These are phyloP conservation scores for Fusarium xylarioides DNA, from an alignment of 2,329 filamentous ascomycete genomes.

Conservation along the genomic window DNA sequence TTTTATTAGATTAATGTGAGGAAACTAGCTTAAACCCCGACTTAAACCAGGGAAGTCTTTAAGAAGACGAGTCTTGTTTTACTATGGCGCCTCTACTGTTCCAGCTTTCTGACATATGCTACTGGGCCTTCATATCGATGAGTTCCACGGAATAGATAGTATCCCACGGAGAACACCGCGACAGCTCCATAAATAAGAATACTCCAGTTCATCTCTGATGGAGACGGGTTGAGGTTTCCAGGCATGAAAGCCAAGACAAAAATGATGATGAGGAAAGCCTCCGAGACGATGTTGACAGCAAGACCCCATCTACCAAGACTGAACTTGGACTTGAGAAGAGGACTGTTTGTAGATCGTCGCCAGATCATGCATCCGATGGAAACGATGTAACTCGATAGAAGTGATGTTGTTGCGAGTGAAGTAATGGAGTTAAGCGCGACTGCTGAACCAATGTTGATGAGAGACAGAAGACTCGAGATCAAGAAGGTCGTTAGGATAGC, in stretches of 20 bases:
- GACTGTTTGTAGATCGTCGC: conserved; percentile 23
- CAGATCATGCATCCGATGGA: conserved; percentile 39
- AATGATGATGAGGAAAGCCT: conserved; percentile 26
- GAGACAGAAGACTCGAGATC: conserved; percentile 26
- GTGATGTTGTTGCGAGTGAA: conserved; percentile 25
- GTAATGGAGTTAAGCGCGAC: conserved; percentile 33
- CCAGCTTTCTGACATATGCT: conserved; percentile 21
- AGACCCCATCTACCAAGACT: conserved; percentile 30
- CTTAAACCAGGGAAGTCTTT: neutral
- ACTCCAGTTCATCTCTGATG: conserved; percentile 37
- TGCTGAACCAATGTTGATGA: conserved; percentile 37
- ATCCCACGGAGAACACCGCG: conserved; percentile 10
- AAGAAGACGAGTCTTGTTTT: accelerated
- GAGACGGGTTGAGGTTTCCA: conserved; percentile 21
- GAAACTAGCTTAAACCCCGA: neutral
- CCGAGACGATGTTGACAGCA: conserved; percentile 27
- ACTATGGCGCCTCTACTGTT: neutral
- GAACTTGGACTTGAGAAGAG: conserved; percentile 30
- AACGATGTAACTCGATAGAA: conserved; percentile 36
- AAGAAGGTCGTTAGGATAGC: conserved; percentile 34
- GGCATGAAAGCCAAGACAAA: conserved; percentile 39
- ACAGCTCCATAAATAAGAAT: conserved; percentile 26
- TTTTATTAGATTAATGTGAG: neutral
- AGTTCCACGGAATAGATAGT: conserved; percentile 28
- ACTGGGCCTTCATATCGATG: conserved; percentile 33